Evolutionary conservation across 192 early-diverging fungal species (phyloP), one percentile per base, ranked within the genome.

Genomic region (Rhizoclosmatium sp.): DNA sequence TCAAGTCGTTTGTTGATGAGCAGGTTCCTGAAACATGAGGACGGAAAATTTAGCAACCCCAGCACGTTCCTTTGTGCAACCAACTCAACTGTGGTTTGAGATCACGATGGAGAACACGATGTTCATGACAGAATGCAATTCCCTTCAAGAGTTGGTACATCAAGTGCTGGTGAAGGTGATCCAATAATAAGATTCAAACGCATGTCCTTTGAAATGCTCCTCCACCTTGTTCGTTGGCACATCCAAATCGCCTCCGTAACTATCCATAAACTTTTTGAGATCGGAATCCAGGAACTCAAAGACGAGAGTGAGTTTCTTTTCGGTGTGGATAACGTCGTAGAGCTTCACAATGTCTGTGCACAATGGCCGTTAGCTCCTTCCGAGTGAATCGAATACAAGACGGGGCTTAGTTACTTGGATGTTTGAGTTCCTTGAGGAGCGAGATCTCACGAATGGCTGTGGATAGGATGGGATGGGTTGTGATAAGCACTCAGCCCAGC

Each of bases 241-340:
- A 67, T 86, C 83, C 60, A 86, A 64, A 62, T 88, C 81, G 3
- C 86, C 85, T 21, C 75, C 80, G 59, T 71, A 93, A 2, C 89
- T 91, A 84, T 99, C 97, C 82, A 99, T 86, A 82, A 95, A 99
- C 91, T 99, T 99, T 64, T 99, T 99, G 82, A 99, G 86, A 84
- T 99, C 98, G 56, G 95, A 96, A 84, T 99, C 97, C 89, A 99
- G 85, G 83, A 93, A 98, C 84, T 99, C 98, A 88, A 99, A 99
- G 42, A 99, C 96, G 67, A 99, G 89, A 45, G 96, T 98, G 64
- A 99, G 84, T 85, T 96, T 99, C 87, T 96, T 96, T 81, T 99
- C 97, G 14, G 96, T 98, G 82, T 99, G 97, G 75, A 91, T 91
- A 49, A 99, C 97, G 88, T 99, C 97, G 81, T 98, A 96, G 42